These are phyloP conservation scores for Deuterostichococcus epilithicus DNA, from an alignment of 139 green algal genomes.

Conservation along the genomic window DNA sequence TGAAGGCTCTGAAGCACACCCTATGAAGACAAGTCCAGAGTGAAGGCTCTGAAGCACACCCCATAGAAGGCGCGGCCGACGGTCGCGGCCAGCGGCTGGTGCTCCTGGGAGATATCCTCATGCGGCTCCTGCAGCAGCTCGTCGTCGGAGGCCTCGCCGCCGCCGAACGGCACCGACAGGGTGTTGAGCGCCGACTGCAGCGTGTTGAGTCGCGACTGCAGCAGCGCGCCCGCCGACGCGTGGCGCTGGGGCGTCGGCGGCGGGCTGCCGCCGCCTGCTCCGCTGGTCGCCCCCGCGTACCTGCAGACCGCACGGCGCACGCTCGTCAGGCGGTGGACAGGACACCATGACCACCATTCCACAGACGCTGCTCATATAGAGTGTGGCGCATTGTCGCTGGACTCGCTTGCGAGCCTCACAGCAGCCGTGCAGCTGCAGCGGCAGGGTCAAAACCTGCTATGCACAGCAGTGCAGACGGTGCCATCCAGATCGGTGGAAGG, in stretches of 20 bases:
- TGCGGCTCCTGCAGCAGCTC: conserved; percentile 1
- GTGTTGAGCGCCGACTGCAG: conserved; percentile 30
- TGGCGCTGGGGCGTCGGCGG: background rate
- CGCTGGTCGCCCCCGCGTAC: background rate
- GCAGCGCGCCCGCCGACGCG: background rate
- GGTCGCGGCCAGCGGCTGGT: conserved; percentile 8
- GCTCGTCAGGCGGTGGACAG: background rate
- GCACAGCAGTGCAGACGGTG: too few relatives aligned
- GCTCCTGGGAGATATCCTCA: conserved; percentile 22
- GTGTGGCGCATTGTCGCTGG: too few relatives aligned
- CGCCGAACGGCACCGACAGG: conserved; percentile 20
- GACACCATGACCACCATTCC: background rate
- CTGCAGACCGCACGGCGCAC: background rate
- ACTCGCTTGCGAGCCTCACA: too few relatives aligned
- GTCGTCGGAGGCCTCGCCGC: background rate
- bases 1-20: background rate
- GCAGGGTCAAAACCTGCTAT: too few relatives aligned
- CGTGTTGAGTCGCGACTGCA: background rate
- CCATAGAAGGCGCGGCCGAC: conserved; percentile 29
- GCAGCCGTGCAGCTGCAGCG: too few relatives aligned
- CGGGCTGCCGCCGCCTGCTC: too few relatives aligned
- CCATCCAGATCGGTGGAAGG: too few relatives aligned
- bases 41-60: conserved; percentile 3
- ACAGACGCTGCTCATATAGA: too few relatives aligned
- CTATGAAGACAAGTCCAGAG: background rate